Base-by-base conservation (phyloP, 805 yeast species). In the Saturnispora dispora region DNA sequence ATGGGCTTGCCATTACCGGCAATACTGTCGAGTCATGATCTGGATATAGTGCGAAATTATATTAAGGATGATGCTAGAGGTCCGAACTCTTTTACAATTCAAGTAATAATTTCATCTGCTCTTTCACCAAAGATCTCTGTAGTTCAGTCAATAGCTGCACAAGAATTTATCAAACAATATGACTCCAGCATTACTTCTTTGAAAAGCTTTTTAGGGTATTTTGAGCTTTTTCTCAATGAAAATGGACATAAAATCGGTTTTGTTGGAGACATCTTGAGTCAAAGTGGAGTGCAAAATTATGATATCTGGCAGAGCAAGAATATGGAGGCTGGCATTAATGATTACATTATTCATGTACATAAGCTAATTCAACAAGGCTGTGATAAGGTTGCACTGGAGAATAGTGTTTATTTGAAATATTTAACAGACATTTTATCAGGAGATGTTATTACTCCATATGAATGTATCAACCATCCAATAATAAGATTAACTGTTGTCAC, bases 381-480 rank as follows among this genome's bases (percentile, higher is more conserved):
- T 22, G 40, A 48, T 11, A 51, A 47, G 13, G 39, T 30, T 20
- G 43, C 23, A 9, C 46, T 77, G 40, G 72, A 71, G 48, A 71
- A 71, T 50, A 71, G 78, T 4, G 66, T 82, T 9, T 87, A 83
- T 61, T 68, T 78, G 54, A 77, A 75, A 48, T 73, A 81, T 55
- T 73, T 85, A 57, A 73, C 81, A 30, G 76, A 79, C 56, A 60
- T 85, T 41, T 69, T 85, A 7, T 74, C 88, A 3, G 73, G 84
- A 11, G 74, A 78, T 13, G 74, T 75, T 7, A 67, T 86, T 8
- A 79, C 87, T 2, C 82, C 91, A 2, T 88, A 86, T 62, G 97
- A 91, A 64, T 82, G 88, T 5, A 82, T 89, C 64, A 82, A 85
- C 57, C 96, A 90, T 62, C 97, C 97, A 0, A 77, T 88, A 2